Evolutionary conservation across 305 asterid genomes (phyloP).

Genomic region (Plantago lanceolata): DNA sequence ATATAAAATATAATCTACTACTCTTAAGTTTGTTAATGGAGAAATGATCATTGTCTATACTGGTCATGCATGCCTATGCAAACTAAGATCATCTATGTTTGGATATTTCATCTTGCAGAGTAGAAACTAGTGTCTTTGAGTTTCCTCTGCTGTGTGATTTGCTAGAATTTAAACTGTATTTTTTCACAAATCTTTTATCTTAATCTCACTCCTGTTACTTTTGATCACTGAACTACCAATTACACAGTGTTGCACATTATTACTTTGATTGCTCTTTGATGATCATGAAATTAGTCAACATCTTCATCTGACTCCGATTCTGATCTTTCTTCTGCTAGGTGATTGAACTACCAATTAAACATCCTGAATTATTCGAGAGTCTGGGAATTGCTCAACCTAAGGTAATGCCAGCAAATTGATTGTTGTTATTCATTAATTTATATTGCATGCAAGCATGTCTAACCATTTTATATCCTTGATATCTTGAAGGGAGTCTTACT

Average conservation of each 20-base stretch:
- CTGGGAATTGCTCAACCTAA: constrained; percentile 99
- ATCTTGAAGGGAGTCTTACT: constrained; percentile 75
- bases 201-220: too few species aligned
- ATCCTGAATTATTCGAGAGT: constrained; percentile 94
- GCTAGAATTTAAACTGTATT: too few species aligned
- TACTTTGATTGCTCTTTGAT: not conserved
- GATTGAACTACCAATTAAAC: constrained; percentile 97
- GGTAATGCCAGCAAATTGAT: constrained; percentile 37
- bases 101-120: too few species aligned
- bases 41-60: too few species aligned
- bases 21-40: not conserved
- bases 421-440: constrained; percentile 6
- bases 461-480: constrained; percentile 15
- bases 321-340: constrained; percentile 46
- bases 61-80: too few species aligned
- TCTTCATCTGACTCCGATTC: constrained; percentile 17
- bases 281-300: not conserved
- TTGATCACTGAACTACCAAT: too few species aligned
- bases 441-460: constrained; percentile 14
- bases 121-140: too few species aligned
- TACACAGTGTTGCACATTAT: too few species aligned
- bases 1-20: not conserved
- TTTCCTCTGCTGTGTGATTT: too few species aligned
- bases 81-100: too few species aligned
- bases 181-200: too few species aligned